These are phyloP conservation scores for Suillus americanus DNA, from an alignment of 768 basidiomycete species.

Conservation along the genomic window DNA sequence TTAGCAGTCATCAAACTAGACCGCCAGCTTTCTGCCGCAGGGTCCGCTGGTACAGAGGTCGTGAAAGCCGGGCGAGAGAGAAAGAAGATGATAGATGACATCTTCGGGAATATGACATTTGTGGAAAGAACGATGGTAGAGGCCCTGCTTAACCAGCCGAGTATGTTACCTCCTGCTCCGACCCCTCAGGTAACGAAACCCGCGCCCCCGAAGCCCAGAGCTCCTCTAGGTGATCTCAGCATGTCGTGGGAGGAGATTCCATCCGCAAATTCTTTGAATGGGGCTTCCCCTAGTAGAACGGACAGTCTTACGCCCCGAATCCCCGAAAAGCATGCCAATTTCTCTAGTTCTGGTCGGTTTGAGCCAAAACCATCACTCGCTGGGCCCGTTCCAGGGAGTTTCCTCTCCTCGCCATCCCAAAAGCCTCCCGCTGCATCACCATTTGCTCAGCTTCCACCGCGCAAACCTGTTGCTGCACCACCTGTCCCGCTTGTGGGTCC, in stretches of 20 bases:
- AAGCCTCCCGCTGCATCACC: background rate
- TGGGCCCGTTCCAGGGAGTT: slow-evolving; percentile 8
- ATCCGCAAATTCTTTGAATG: slow-evolving; percentile 9
- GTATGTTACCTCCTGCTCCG: slow-evolving; percentile 21
- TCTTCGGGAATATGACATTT: slow-evolving; percentile 60
- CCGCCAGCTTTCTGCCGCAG: slow-evolving; percentile 52
- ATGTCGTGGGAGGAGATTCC: slow-evolving; percentile 67
- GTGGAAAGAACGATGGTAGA: slow-evolving; percentile 67
- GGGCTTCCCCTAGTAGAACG: slow-evolving; percentile 4
- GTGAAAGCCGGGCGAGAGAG: slow-evolving; percentile 47
- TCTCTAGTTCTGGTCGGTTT: slow-evolving; percentile 7
- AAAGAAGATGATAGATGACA: slow-evolving; percentile 66
- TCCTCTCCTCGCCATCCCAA: slow-evolving; percentile 1
- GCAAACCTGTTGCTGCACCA: slow-evolving; percentile 4
- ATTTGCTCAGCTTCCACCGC: slow-evolving; percentile 3
- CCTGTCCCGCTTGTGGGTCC: slow-evolving; percentile 14
- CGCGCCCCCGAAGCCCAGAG: slow-evolving; percentile 23
- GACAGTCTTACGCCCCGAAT: slow-evolving; percentile 11
- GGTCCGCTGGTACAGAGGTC: slow-evolving; percentile 32
- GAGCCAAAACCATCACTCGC: background rate
- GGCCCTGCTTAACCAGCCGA: slow-evolving; percentile 47
- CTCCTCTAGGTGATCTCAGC: slow-evolving; percentile 31
- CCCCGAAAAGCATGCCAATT: slow-evolving; percentile 23
- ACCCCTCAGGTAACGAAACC: slow-evolving; percentile 1
- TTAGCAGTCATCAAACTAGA: slow-evolving; percentile 77